Base-by-base conservation (phyloP, 768 basidiomycete genomes). In the Dictyophora rubrovolvata region DNA sequence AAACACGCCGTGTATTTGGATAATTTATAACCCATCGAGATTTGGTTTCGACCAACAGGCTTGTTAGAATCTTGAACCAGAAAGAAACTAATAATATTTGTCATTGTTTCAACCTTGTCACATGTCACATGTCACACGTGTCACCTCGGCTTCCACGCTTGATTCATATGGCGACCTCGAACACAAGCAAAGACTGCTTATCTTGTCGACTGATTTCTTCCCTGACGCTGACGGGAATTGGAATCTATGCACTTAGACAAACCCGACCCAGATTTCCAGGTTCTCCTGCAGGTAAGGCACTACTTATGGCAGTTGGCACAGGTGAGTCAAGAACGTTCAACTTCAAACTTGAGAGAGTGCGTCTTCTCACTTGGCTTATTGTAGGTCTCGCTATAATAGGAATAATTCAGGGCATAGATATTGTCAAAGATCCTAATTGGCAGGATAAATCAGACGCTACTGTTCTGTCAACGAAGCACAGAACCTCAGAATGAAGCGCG, bases 141-240 rank as follows among this genome's bases (percentile, higher is more conserved):
- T 14, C 42, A 42, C n/a, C n/a, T 4, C 11, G 42, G n/a, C n/a
- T n/a, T n/a, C n/a, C n/a, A 42, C 28, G 10, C 42, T 12, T n/a
- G 42, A 42, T 7, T 3, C 42, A 2, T 4, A 14, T 42, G 42
- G 10, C n/a, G 42, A 42, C 42, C 4, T 2, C n/a, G 42, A 42
- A 42, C 42, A 14, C 4, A 4, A 42, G n/a, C 42, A 28, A 75
- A 51, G 84, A 88, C 47, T 89, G 87, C 61, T 65, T 86, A n/a
- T 76, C 84, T 0, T 89, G 88, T 68, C 79, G 80, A 47, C 72
- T 89, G 56, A 78, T 86, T 46, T 86, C 87, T 18, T 79, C 85
- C 0, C 81, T 74, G 33, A 81, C 83, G 1, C 76, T 89, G 5
- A 80, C 76, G 20, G 77, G 77, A 4, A 77, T 82, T 5, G 87